Evolutionary conservation across 441 rosid genomes (phyloP).

Genomic region (Bocquillonia castaneifolia): DNA sequence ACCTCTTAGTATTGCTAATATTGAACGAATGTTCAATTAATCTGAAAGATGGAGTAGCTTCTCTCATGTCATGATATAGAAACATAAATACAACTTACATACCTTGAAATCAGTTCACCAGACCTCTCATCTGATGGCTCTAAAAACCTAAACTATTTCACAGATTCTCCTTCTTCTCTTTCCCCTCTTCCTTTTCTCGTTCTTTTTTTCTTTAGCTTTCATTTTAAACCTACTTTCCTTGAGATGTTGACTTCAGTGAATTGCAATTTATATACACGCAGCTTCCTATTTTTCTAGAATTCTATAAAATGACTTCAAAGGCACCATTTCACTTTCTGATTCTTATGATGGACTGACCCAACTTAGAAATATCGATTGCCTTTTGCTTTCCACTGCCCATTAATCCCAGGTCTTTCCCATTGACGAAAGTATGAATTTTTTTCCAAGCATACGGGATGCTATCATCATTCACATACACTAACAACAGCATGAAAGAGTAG

Average conservation of each 20-base stretch:
- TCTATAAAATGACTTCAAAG: not conserved
- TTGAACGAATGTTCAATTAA: not conserved
- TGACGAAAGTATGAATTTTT: not conserved
- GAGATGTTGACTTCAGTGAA: not conserved
- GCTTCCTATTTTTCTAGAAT: not conserved
- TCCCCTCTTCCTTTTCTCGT: too few relatives aligned
- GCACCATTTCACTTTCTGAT: not conserved
- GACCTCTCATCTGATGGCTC: not conserved
- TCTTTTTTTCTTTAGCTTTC: not conserved
- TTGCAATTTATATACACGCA: not conserved
- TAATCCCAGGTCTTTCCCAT: not conserved
- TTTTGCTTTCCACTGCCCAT: not conserved
- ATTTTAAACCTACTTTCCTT: not conserved
- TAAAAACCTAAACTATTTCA: not conserved
- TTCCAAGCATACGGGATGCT: not conserved
- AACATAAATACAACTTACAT: not conserved
- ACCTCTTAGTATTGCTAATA: not conserved
- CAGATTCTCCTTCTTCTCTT: not conserved
- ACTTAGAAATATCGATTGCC: not conserved
- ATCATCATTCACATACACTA: not conserved
- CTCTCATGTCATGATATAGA: not conserved
- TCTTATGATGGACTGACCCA: not conserved
- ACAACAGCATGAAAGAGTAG: not conserved
- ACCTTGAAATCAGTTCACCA: not conserved
- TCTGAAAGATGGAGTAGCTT: too few relatives aligned